Percentiles rank a stretch among this genome's conserved stretches.
Evolutionary conservation across 116 monocot genomes (phyloP).

Genomic region (Papilionanthe hybrid): DNA sequence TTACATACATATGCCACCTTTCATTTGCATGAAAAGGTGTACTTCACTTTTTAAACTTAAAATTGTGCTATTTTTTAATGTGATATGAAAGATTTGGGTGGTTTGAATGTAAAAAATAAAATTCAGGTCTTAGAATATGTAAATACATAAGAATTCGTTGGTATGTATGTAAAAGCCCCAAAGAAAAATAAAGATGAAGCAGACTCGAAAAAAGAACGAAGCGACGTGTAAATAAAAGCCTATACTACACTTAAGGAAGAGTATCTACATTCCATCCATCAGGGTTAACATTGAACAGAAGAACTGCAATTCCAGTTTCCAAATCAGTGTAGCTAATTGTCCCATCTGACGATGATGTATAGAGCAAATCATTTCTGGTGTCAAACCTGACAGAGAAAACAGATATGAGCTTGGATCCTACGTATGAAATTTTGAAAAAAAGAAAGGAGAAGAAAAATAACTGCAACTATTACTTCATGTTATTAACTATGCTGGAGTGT

Average conservation of each 20-base stretch:
- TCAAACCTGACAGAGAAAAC: constrained; percentile 54
- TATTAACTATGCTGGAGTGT: constrained; percentile 87
- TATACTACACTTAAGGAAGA: constrained; percentile 1
- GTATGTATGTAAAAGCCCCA: too few relatives aligned
- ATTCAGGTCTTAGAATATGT: too few relatives aligned
- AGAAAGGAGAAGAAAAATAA: constrained; percentile 1
- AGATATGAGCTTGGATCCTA: background rate
- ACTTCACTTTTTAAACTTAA: too few relatives aligned
- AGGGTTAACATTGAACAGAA: constrained; percentile 78
- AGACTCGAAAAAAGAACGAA: background rate
- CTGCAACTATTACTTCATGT: constrained; percentile 61
- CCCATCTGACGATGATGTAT: constrained; percentile 90
- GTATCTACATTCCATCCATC: constrained; percentile 84
- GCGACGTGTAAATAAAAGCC: background rate
- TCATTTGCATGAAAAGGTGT: too few relatives aligned
- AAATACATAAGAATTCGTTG: too few relatives aligned
- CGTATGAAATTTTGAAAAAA: constrained; percentile 5
- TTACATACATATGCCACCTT: too few relatives aligned
- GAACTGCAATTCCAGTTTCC: constrained; percentile 58
- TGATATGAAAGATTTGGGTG: too few relatives aligned
- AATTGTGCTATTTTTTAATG: too few relatives aligned
- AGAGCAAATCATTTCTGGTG: constrained; percentile 49
- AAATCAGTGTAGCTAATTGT: constrained; percentile 71
- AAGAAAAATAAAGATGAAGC: background rate
- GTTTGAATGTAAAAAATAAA: too few relatives aligned